phyloP scores from a whole-genome alignment of 441 rosid genomes.

The Eugenia klotzschiana region DNA sequence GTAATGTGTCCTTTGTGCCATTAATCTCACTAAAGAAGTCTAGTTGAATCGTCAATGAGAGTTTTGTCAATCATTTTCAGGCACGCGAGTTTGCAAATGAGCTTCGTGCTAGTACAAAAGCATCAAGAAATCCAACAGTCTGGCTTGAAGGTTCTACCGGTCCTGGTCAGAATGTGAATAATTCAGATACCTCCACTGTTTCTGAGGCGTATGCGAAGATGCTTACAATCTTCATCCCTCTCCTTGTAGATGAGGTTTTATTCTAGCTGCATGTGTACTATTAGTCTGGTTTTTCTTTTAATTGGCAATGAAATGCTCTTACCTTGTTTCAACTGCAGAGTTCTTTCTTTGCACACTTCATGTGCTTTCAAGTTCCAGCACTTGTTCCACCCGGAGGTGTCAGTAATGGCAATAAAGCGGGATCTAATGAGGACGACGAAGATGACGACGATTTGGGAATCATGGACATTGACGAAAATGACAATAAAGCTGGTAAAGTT shows the following conservation, averaged over 20 bases:
- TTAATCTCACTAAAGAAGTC: neutral
- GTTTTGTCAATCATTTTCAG: conserved; percentile 24
- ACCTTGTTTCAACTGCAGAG: conserved; percentile 50
- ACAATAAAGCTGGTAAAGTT: conserved; percentile 51
- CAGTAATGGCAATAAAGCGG: conserved; percentile 51
- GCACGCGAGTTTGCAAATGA: conserved; percentile 99
- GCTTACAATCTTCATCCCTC: conserved; percentile 97
- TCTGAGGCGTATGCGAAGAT: conserved; percentile 97
- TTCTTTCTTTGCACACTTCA: conserved; percentile 95
- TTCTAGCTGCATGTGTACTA: neutral
- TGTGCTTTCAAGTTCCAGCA: conserved; percentile 98
- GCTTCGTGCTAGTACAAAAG: conserved; percentile 99
- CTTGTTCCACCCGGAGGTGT: conserved; percentile 83
- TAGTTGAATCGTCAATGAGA: neutral
- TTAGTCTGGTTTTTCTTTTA: neutral
- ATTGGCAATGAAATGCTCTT: neutral
- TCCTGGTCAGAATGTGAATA: conserved; percentile 58
- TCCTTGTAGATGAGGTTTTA: conserved; percentile 91
- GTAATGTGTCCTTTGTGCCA: neutral
- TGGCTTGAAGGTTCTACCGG: conserved; percentile 95
- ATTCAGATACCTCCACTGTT: conserved; percentile 75
- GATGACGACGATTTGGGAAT: conserved; percentile 61
- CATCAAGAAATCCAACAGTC: conserved; percentile 82
- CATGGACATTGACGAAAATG: conserved; percentile 91
- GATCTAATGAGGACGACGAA: conserved; percentile 48